phyloP scores from a whole-genome alignment of 1,284 basidiomycete species.

The Sanghuangporus weigelae region DNA sequence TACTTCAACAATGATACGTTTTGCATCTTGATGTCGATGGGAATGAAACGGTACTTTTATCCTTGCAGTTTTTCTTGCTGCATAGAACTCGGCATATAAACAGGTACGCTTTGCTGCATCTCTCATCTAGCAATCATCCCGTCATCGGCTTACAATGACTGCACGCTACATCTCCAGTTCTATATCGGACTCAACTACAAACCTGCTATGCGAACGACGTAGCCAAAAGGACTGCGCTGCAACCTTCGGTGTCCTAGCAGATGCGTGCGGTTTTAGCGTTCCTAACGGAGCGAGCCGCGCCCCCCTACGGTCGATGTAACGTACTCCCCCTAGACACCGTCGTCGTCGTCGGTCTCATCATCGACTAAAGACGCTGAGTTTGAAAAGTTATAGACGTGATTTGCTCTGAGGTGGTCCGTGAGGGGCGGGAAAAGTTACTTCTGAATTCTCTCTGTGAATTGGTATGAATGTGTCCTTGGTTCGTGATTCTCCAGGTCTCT shows the following conservation, averaged over 20 bases:
- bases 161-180: background rate
- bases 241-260: background rate
- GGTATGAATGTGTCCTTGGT: too few species aligned
- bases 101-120: background rate
- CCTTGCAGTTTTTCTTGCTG: too few species aligned
- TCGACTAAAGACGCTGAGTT: background rate
- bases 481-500: too few species aligned
- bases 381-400: too few species aligned
- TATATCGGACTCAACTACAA: background rate
- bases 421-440: too few species aligned
- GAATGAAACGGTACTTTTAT: too few species aligned
- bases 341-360: background rate
- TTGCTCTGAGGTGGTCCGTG: too few species aligned
- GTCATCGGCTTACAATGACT: background rate
- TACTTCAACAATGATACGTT: too few species aligned
- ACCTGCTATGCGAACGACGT: background rate
- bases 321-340: background rate
- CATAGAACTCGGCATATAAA: too few species aligned
- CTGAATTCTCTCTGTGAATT: too few species aligned
- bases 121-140: background rate
- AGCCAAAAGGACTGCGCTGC: background rate
- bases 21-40: too few species aligned
- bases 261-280: background rate
- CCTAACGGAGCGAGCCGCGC: background rate
- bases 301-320: background rate